A percentile compares a stretch with the other conserved stretches of the same genome.
phyloP scores from a whole-genome alignment of 2,329 filamentous ascomycete genomes.

The Monosporascus sp. region DNA sequence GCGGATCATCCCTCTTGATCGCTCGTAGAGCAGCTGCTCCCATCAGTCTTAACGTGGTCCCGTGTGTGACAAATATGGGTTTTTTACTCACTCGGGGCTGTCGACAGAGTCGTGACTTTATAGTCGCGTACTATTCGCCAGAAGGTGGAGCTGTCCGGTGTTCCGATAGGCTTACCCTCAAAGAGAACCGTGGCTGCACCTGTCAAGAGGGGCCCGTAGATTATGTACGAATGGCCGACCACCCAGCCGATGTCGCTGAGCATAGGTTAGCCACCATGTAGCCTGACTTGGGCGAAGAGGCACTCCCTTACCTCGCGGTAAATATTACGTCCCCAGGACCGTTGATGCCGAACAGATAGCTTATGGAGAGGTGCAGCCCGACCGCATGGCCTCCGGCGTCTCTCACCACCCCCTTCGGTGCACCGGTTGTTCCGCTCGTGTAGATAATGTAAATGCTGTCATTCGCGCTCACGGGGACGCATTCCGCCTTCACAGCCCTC shows the following conservation, averaged over 20 bases:
- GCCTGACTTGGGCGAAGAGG: neutral
- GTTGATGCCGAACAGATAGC: constrained; percentile 76
- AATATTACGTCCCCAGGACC: constrained; percentile 71
- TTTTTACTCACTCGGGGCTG: constrained; percentile 61
- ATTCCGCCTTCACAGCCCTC: constrained; percentile 63
- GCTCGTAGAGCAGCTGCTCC: constrained; percentile 66
- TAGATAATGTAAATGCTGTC: constrained; percentile 84
- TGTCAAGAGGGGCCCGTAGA: constrained; percentile 80
- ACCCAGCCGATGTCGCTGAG: constrained; percentile 82
- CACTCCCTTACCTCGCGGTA: constrained; percentile 41
- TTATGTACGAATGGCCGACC: constrained; percentile 79
- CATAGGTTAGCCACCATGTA: constrained; percentile 8
- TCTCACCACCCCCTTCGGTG: constrained; percentile 67
- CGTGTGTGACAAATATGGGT: neutral
- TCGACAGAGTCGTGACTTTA: constrained; percentile 78
- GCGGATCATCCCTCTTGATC: constrained; percentile 79
- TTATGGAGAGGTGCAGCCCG: constrained; percentile 74
- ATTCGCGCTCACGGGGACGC: constrained; percentile 72
- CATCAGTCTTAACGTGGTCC: neutral
- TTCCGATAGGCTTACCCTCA: constrained; percentile 91
- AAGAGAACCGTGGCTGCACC: constrained; percentile 85
- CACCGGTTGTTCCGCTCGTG: constrained; percentile 67
- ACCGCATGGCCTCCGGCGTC: constrained; percentile 86
- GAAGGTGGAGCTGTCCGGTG: constrained; percentile 80
- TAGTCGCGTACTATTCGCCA: constrained; percentile 86